Evolutionary conservation across 2,329 filamentous ascomycete genomes (phyloP), one percentile per base, ranked within the genome.

Genomic region (Trichoderma brevicompactum): DNA sequence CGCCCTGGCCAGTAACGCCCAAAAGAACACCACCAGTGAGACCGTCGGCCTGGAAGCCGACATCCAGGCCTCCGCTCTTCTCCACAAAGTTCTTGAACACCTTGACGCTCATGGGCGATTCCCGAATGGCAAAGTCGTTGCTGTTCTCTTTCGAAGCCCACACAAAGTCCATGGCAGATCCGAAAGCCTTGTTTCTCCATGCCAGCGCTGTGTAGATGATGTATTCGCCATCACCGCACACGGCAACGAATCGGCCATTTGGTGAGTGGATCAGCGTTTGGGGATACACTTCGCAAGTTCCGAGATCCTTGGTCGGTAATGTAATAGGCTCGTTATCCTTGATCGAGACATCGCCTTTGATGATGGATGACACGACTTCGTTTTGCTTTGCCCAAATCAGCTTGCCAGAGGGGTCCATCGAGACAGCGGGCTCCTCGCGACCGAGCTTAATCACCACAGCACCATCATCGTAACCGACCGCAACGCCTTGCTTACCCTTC

Each of bases 81-180:
- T 98, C 95, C 71, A 94, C 90, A 81, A 99, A 98, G 79, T 98
- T 98, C 79, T 95, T 94, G 85, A 95, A 98, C 41, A 98, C 88
- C 83, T 97, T 97, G 73, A 99, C 93, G 73, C 91, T 96, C 55
- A 94, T 97, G 34, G 91, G 81, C 5, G 94, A 97, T 79, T 99
- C 95, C 41, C 95, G 90, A 72, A 99, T 98, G 44, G 95, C 95
- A 75, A 96, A 98, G 77, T 99, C 95, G 77, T 97, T 98, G 81
- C 92, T 96, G 79, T 97, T 97, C 66, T 97, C 94, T 79, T 97
- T 97, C 50, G 92, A 92, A 0, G 91, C 94, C 95, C 95, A 99
- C 10, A 92, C 94, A 77, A 99, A 99, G 79, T 99, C 95, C 60
- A 98, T 81, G 7, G 94, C 95, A 46, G 92, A 94, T 23, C 95